These are phyloP conservation scores for Botryotinia narcissicola DNA, from an alignment of 2,329 filamentous ascomycete genomes.

Conservation along the genomic window DNA sequence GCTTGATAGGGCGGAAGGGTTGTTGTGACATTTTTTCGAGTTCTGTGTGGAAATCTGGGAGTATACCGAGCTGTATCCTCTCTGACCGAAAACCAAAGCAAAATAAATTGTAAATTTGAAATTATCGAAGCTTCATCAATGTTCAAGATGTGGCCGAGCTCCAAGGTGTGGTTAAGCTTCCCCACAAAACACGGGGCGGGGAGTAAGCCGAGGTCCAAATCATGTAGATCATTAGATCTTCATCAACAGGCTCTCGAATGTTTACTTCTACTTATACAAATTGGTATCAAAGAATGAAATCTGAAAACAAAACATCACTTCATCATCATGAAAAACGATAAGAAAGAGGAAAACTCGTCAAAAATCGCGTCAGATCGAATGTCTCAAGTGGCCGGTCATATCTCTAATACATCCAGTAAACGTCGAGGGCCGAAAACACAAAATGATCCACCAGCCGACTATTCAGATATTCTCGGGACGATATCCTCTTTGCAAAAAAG, in stretches of 20 bases:
- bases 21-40: background rate
- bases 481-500: constrained; percentile 51
- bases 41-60: background rate
- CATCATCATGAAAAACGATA: constrained; percentile 23
- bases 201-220: constrained; percentile 15
- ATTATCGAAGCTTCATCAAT: background rate
- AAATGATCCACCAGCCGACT: constrained; percentile 54
- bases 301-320: background rate
- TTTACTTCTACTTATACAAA: background rate
- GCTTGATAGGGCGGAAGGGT: constrained; percentile 42
- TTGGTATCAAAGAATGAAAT: background rate
- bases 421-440: constrained; percentile 35
- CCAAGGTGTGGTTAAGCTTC: background rate
- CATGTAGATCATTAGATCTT: background rate
- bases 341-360: constrained; percentile 18
- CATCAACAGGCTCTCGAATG: background rate
- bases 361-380: constrained; percentile 34
- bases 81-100: background rate
- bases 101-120: background rate
- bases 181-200: background rate
- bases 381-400: constrained; percentile 37
- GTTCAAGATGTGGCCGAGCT: background rate
- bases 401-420: constrained; percentile 34
- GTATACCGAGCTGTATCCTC: background rate
- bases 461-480: constrained; percentile 59